Evolutionary conservation across 345 rosid genomes (phyloP).

Genomic region (Camelina sativa): DNA sequence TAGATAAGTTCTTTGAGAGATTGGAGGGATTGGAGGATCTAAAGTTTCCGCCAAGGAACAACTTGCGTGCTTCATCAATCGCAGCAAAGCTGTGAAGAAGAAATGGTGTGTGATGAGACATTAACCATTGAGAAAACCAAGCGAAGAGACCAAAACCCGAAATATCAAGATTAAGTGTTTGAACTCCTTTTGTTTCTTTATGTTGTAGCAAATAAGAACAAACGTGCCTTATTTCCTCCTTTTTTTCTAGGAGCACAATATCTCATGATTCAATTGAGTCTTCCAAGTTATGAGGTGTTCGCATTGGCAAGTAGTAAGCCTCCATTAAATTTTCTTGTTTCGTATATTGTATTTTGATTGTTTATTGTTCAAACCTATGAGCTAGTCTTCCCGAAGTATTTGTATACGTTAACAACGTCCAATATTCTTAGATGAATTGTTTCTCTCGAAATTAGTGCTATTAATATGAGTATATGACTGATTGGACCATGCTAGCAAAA

Average conservation of each 20-base stretch:
- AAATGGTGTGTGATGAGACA: not conserved
- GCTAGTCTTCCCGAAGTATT: too few species aligned
- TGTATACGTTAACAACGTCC: too few species aligned
- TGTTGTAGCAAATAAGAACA: not conserved
- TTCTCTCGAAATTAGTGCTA: too few species aligned
- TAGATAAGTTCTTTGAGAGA: slow-evolving; percentile 40
- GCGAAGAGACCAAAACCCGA: not conserved
- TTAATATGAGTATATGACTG: too few species aligned
- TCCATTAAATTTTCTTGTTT: too few species aligned
- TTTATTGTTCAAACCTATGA: too few species aligned
- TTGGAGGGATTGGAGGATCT: slow-evolving; percentile 54
- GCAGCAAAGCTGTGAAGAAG: slow-evolving; percentile 56
- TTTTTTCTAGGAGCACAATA: not conserved
- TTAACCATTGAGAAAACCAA: not conserved
- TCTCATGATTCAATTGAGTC: not conserved
- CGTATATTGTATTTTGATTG: too few species aligned
- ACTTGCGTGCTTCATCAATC: slow-evolving; percentile 50
- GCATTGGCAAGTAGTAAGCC: too few species aligned
- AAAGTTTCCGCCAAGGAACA: slow-evolving; percentile 54
- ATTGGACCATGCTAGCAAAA: too few species aligned
- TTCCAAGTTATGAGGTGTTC: too few species aligned
- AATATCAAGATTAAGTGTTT: not conserved
- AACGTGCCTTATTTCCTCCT: not conserved
- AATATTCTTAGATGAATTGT: too few species aligned
- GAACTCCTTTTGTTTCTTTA: not conserved